phyloP scores from a whole-genome alignment of 805 yeast species.

The Hanseniaspora lindneri region DNA sequence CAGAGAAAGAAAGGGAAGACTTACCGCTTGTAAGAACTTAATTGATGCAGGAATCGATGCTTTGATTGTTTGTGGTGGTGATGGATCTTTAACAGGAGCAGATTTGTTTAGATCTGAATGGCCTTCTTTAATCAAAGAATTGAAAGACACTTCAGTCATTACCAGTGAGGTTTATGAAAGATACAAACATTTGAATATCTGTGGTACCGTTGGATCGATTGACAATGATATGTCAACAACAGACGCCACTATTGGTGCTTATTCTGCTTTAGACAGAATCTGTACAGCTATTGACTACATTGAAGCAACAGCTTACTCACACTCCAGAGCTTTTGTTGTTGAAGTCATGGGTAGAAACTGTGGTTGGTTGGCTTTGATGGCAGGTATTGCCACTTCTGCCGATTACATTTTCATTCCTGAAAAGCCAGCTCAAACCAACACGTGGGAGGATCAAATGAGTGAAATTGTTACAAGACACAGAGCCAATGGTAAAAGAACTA shows the following conservation, averaged over 20 bases:
- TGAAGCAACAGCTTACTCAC: conserved; percentile 95
- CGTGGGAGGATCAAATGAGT: conserved; percentile 75
- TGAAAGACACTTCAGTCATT: conserved; percentile 36
- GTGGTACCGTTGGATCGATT: conserved; percentile 72
- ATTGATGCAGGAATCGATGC: conserved; percentile 65
- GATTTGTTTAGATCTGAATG: conserved; percentile 66
- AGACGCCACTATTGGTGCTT: conserved; percentile 72
- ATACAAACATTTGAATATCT: conserved; percentile 50
- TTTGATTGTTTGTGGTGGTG: conserved; percentile 71
- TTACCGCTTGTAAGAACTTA: conserved; percentile 52
- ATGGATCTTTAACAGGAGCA: conserved; percentile 74
- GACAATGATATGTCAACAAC: conserved; percentile 80
- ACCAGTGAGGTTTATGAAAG: conserved; percentile 36
- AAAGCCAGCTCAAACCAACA: conserved; percentile 61
- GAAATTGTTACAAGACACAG: conserved; percentile 69
- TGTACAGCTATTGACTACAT: conserved; percentile 76
- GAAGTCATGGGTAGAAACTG: conserved; percentile 99
- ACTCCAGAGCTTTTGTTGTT: conserved; percentile 91
- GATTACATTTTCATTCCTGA: conserved; percentile 93
- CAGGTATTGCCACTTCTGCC: conserved; percentile 93
- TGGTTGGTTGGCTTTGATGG: conserved; percentile 97
- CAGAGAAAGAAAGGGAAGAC: conserved; percentile 53
- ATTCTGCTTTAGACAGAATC: conserved; percentile 64
- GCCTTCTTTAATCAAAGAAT: conserved; percentile 57
- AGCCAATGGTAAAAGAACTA: conserved; percentile 77